Evolutionary conservation across 345 rosid genomes (phyloP).

Genomic region (Turritis glabra): DNA sequence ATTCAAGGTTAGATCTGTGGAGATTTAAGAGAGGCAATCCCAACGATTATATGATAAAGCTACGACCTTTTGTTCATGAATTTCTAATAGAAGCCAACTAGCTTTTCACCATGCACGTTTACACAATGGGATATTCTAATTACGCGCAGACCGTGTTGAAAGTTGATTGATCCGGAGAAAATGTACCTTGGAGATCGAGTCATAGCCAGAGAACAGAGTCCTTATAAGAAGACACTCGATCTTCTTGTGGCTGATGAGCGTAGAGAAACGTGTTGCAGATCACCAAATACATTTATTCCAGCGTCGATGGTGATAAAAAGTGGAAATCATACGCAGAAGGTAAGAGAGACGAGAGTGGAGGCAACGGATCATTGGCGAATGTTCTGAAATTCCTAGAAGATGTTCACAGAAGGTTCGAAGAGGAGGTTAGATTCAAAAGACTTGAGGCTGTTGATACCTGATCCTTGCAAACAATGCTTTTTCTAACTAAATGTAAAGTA

Average conservation of each 20-base stretch:
- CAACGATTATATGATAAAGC: background rate
- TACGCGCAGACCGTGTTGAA: conserved; percentile 9
- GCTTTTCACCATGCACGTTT: conserved; percentile 21
- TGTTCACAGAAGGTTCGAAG: background rate
- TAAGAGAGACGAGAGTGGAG: conserved; percentile 18
- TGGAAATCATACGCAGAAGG: conserved; percentile 23
- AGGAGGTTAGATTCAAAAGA: background rate
- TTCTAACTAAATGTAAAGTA: background rate
- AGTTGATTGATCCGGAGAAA: conserved; percentile 8
- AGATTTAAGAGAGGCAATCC: background rate
- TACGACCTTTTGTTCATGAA: conserved; percentile 11
- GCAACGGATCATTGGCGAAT: conserved; percentile 7
- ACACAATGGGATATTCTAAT: background rate
- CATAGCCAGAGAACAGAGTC: background rate
- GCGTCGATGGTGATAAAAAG: background rate
- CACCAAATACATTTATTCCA: background rate
- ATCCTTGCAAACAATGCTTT: background rate
- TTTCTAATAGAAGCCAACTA: conserved; percentile 23
- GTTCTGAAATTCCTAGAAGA: background rate
- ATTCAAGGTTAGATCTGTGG: conserved; percentile 21
- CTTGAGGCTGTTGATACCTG: conserved; percentile 7
- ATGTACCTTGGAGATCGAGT: conserved; percentile 19
- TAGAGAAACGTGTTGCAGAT: conserved; percentile 21
- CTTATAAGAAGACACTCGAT: conserved; percentile 1
- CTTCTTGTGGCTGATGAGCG: conserved; percentile 10